Percentiles rank a stretch among this genome's conserved stretches.
These are phyloP conservation scores for Eleusine coracana DNA, from an alignment of 176 grass and related monocot species.

Conservation along the genomic window DNA sequence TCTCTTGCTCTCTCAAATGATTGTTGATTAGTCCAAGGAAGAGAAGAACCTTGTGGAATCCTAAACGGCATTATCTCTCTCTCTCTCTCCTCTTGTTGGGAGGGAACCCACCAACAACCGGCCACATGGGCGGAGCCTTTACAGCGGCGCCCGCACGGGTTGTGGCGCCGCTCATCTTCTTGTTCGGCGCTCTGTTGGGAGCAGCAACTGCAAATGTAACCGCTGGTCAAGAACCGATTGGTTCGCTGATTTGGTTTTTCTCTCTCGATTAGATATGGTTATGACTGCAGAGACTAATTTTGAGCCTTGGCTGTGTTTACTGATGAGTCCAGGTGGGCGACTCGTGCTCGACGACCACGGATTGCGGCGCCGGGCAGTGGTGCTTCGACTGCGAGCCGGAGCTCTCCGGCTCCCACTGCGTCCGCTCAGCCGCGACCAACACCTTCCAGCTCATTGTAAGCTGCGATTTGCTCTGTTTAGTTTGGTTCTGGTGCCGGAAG, in stretches of 20 bases:
- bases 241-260: neutral
- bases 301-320: neutral
- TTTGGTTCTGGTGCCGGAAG: neutral
- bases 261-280: neutral
- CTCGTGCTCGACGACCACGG: constrained; percentile 51
- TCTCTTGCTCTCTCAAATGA: neutral
- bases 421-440: constrained; percentile 64
- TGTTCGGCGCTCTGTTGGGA: constrained; percentile 8
- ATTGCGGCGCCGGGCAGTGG: constrained; percentile 82
- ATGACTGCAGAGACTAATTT: neutral
- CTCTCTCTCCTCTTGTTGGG: neutral
- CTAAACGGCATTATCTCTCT: neutral
- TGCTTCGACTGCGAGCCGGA: constrained; percentile 78
- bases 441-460: constrained; percentile 71
- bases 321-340: constrained; percentile 51
- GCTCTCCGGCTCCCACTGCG: constrained; percentile 65
- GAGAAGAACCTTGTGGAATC: constrained; percentile 26
- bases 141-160: neutral
- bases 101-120: neutral
- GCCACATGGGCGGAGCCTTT: constrained; percentile 30
- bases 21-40: constrained; percentile 12
- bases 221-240: constrained; percentile 4
- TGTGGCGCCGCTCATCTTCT: constrained; percentile 6
- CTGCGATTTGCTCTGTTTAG: neutral
- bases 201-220: constrained; percentile 50